Evolutionary conservation across 2,329 filamentous ascomycete genomes (phyloP), one percentile per base, ranked within the genome.

Genomic region (Furcasterigmium sp.): DNA sequence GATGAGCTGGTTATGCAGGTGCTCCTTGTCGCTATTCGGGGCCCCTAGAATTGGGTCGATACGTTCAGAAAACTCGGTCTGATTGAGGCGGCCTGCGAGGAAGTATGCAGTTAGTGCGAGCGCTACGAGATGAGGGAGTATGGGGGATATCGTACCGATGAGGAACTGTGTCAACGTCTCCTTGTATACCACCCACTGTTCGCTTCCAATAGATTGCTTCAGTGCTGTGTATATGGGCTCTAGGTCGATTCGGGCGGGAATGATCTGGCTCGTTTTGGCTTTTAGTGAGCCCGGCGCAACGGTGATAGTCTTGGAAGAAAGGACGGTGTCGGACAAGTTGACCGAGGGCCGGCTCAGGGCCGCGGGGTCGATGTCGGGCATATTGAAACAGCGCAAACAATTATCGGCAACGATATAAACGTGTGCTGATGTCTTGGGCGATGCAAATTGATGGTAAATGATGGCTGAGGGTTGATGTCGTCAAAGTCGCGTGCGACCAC

Each of bases 281-380:
- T 81, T 81, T 39, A 69, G 53, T 15, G 69, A 64, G 41, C 62
- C 64, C 3, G 74, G 64, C 2, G 71, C 67, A 43, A 77, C 69
- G 36, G 72, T 72, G 52, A 83, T 72, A 40, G 76, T 68, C 58
- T 83, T 83, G 36, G 67, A 70, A 46, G 76, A 64, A 45, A 84
- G 62, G 32, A 79, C 69, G 46, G 81, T 78, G 5, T 80, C 82
- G 37, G 77, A 70, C 43, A 81, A 69, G 61, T 66, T 73, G 59
- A 75, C 61, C 38, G 78, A 65, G 48, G 78, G 76, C 56, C 80
- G 78, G 70, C 79, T 83, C 56, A 85, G 64, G 51, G 81, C 80
- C 68, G 81, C 79, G 57, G 81, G 81, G 69, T 84, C 81, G 67
- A 85, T 84, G 67, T 84, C 81, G 56, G 80, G 80, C 80, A 84